Evolutionary conservation across 2,329 filamentous ascomycete genomes (phyloP).

Genomic region (Graphilbum fragrans): DNA sequence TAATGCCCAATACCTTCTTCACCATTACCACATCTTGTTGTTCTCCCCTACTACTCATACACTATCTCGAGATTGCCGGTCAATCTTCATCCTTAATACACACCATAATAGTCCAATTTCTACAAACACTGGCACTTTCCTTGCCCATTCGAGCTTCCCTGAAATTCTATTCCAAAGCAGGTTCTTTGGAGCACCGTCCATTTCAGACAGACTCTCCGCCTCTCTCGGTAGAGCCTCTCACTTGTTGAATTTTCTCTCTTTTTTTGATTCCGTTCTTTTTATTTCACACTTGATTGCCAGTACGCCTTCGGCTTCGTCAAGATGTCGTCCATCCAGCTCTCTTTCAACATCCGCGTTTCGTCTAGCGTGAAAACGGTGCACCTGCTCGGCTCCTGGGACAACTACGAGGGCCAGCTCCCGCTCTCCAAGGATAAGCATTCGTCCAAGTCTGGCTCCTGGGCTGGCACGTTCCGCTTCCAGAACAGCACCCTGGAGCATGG

Average conservation of each 20-base stretch:
- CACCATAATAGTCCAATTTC: no score
- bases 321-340: slow-evolving; percentile 89
- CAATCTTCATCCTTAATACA: no score
- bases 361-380: slow-evolving; percentile 96
- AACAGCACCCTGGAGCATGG: slow-evolving; percentile 74
- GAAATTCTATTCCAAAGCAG: neutral
- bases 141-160: slow-evolving; percentile 3
- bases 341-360: slow-evolving; percentile 92
- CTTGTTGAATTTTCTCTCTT: neutral
- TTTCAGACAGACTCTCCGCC: neutral
- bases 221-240: no score
- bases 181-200: no score
- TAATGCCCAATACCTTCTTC: no score
- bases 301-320: slow-evolving; percentile 26
- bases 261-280: slow-evolving; percentile 22
- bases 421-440: slow-evolving; percentile 77
- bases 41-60: no score
- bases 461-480: slow-evolving; percentile 94
- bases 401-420: slow-evolving; percentile 87
- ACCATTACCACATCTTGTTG: no score
- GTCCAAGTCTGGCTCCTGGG: slow-evolving; percentile 84
- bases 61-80: no score
- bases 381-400: slow-evolving; percentile 95
- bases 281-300: slow-evolving; percentile 16
- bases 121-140: no score